phyloP scores from a whole-genome alignment of 1,284 basidiomycete species.

The Ceratobasidium sp. region DNA sequence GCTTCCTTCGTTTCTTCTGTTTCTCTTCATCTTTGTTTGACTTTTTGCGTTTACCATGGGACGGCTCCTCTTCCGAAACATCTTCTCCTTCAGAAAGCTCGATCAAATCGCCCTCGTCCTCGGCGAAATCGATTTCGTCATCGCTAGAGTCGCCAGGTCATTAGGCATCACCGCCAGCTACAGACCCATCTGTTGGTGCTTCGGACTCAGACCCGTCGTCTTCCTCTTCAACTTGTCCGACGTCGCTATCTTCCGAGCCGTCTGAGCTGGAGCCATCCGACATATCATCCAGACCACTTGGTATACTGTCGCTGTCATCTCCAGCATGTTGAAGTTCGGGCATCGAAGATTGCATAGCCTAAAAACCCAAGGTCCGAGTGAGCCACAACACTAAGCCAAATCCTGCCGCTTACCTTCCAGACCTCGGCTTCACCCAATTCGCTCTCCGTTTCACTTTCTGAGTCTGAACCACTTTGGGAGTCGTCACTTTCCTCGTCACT shows the following conservation, averaged over 20 bases:
- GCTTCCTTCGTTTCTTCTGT: conserved; percentile 68
- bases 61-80: conserved; percentile 60
- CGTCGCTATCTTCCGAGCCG: conserved; percentile 43
- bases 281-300: conserved; percentile 41
- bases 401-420: conserved; percentile 18
- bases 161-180: conserved; percentile 53
- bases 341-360: conserved; percentile 38
- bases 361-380: not conserved
- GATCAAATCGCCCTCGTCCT: conserved; percentile 50
- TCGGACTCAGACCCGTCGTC: conserved; percentile 61
- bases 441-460: conserved; percentile 53
- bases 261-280: conserved; percentile 40
- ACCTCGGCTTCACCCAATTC: conserved; percentile 50
- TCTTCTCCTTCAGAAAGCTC: conserved; percentile 50
- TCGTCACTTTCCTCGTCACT: conserved; percentile 49
- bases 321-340: conserved; percentile 47
- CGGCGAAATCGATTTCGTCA: conserved; percentile 53
- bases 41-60: conserved; percentile 62
- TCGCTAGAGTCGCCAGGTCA: conserved; percentile 58
- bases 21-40: conserved; percentile 54
- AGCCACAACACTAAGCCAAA: not conserved
- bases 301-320: conserved; percentile 48
- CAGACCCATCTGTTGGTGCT: conserved; percentile 43
- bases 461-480: conserved; percentile 43
- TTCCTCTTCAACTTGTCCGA: conserved; percentile 58